Evolutionary conservation across 192 early-diverging fungal genomes (phyloP).

Genomic region (Nowakowskiella sp.): DNA sequence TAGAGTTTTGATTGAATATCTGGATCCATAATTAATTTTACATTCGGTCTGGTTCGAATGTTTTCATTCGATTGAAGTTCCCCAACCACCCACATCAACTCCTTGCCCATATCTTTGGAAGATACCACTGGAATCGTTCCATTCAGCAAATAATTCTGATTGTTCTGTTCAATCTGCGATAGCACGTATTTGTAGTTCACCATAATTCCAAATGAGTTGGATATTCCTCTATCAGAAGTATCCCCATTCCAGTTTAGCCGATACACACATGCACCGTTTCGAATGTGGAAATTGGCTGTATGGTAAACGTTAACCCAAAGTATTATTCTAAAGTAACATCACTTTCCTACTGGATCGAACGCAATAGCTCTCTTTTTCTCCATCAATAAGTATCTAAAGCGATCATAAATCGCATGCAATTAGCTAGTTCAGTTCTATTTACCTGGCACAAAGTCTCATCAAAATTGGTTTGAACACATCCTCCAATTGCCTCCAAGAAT

Average conservation of each 20-base stretch:
- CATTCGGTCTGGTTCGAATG: too few relatives aligned
- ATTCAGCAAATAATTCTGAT: conserved; percentile 46
- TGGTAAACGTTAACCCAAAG: neutral
- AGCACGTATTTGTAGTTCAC: conserved; percentile 85
- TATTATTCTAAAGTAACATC: neutral
- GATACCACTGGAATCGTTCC: conserved; percentile 26
- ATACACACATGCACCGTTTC: conserved; percentile 87
- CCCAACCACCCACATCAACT: too few relatives aligned
- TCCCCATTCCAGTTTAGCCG: conserved; percentile 86
- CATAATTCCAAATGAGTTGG: conserved; percentile 89
- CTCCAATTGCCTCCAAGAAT: conserved; percentile 4
- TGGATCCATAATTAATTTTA: too few relatives aligned
- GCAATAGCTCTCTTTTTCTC: conserved; percentile 62
- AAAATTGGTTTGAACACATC: conserved; percentile 48
- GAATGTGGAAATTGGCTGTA: conserved; percentile 83
- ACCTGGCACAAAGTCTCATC: conserved; percentile 50
- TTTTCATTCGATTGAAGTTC: too few relatives aligned
- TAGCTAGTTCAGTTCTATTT: conserved; percentile 9
- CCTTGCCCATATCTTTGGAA: too few relatives aligned
- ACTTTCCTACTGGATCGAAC: conserved; percentile 73
- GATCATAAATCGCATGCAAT: neutral
- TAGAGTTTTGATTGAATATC: too few relatives aligned
- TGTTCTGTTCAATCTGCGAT: conserved; percentile 71
- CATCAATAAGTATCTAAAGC: conserved; percentile 50
- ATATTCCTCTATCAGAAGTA: conserved; percentile 66